Percentiles rank a stretch among this genome's conserved stretches.
phyloP scores from a whole-genome alignment of 441 rosid genomes.

The Biscutella laevigata region DNA sequence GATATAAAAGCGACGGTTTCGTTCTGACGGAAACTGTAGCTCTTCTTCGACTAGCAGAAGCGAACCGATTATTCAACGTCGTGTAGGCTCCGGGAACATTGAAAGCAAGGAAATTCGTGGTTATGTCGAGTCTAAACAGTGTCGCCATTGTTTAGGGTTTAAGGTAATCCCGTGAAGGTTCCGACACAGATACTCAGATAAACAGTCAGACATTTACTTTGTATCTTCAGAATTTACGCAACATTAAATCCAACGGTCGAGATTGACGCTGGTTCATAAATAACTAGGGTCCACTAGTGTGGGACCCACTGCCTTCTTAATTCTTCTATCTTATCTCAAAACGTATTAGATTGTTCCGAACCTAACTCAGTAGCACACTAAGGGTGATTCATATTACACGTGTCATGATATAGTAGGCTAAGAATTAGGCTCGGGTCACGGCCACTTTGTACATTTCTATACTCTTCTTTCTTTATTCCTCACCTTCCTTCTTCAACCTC shows the following conservation, averaged over 20 bases:
- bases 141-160: constrained; percentile 42
- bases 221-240: too few species aligned
- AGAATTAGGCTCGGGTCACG: constrained; percentile 26
- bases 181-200: too few species aligned
- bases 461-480: constrained; percentile 1
- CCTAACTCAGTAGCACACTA: constrained; percentile 26
- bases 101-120: constrained; percentile 32
- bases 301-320: constrained; percentile 17
- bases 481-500: constrained; percentile 22
- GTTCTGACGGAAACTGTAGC: constrained; percentile 20
- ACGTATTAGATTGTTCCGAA: constrained; percentile 17
- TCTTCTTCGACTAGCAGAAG: constrained; percentile 20
- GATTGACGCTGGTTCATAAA: too few species aligned
- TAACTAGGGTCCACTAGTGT: background rate
- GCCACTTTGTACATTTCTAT: constrained; percentile 26
- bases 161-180: too few species aligned
- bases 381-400: constrained; percentile 28
- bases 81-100: constrained; percentile 22
- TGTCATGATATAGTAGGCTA: constrained; percentile 22
- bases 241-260: too few species aligned
- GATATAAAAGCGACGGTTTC: constrained; percentile 23
- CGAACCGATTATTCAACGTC: constrained; percentile 24
- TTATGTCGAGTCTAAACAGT: constrained; percentile 31
- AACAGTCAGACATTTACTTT: too few species aligned
- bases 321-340: constrained; percentile 29